phyloP scores from a whole-genome alignment of 148 eudicot species.

The Silene conica region DNA sequence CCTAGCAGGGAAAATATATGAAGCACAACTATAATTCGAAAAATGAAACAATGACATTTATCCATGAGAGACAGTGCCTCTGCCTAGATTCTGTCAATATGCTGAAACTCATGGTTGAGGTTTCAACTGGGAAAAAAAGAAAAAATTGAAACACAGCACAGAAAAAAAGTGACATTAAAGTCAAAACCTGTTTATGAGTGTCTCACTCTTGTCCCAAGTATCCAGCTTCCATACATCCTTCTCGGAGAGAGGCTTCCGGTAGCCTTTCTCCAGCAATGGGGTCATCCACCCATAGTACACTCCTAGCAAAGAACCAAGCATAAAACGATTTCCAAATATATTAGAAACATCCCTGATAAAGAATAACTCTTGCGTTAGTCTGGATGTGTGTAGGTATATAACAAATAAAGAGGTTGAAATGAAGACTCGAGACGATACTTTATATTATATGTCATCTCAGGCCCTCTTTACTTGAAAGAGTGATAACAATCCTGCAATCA shows the following conservation, averaged over 20 bases:
- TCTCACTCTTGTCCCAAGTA: conserved; percentile 73
- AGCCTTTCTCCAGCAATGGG: conserved; percentile 28
- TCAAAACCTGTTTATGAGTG: conserved; percentile 52
- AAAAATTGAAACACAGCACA: neutral
- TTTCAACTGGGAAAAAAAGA: neutral
- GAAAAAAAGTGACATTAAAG: neutral
- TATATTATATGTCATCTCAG: neutral
- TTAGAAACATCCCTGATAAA: neutral
- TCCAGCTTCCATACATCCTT: conserved; percentile 88
- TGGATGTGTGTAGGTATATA: neutral
- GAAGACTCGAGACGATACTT: neutral
- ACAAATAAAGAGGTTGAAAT: neutral
- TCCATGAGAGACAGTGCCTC: neutral
- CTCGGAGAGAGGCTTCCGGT: conserved; percentile 68
- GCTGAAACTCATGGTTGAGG: neutral
- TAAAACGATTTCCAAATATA: neutral
- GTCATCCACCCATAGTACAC: conserved; percentile 9
- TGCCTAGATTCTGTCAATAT: neutral
- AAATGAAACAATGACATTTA: neutral
- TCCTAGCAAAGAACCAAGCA: neutral
- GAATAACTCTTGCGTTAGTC: neutral
- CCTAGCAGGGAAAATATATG: conserved; percentile 27
- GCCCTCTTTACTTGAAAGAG: conserved; percentile 7
- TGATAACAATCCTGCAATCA: neutral
- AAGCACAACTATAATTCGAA: neutral